Evolutionary conservation across 495 filamentous ascomycete species (phyloP).

Genomic region (Xanthoparmelia taractica): DNA sequence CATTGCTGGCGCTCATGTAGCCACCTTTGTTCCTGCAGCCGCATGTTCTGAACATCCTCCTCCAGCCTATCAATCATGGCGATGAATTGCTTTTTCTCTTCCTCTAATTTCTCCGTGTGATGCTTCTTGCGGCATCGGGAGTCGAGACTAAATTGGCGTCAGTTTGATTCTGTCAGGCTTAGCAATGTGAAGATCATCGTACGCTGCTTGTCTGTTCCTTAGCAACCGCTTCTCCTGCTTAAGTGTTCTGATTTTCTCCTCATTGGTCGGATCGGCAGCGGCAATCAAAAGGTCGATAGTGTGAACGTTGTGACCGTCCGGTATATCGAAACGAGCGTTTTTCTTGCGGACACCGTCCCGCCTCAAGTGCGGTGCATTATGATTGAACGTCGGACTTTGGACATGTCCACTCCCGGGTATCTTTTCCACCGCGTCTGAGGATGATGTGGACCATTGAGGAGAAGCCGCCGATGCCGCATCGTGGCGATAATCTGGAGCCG

Average conservation of each 20-base stretch:
- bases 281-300: conserved; percentile 94
- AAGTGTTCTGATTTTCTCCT: conserved; percentile 92
- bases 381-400: conserved; percentile 64
- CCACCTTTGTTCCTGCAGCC: conserved; percentile 50
- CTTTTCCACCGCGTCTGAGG: conserved; percentile 49
- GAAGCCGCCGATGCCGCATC: conserved; percentile 44
- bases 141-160: conserved; percentile 60
- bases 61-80: conserved; percentile 67
- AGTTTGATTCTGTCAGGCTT: conserved; percentile 26
- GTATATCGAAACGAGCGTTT: conserved; percentile 98
- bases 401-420: conserved; percentile 64
- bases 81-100: conserved; percentile 88
- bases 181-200: conserved; percentile 37
- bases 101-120: conserved; percentile 93
- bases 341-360: conserved; percentile 97
- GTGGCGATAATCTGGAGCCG: conserved; percentile 38
- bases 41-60: conserved; percentile 58
- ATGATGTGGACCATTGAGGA: conserved; percentile 50
- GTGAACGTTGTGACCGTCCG: conserved; percentile 80
- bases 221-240: conserved; percentile 97
- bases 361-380: conserved; percentile 68
- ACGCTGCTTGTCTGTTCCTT: conserved; percentile 94
- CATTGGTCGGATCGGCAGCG: conserved; percentile 62
- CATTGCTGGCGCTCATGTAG: conserved; percentile 62
- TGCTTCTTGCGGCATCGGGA: conserved; percentile 98